Conservation (phyloP, 1,284 basidiomycete species). For the Irpex rosettiformis region DNA sequence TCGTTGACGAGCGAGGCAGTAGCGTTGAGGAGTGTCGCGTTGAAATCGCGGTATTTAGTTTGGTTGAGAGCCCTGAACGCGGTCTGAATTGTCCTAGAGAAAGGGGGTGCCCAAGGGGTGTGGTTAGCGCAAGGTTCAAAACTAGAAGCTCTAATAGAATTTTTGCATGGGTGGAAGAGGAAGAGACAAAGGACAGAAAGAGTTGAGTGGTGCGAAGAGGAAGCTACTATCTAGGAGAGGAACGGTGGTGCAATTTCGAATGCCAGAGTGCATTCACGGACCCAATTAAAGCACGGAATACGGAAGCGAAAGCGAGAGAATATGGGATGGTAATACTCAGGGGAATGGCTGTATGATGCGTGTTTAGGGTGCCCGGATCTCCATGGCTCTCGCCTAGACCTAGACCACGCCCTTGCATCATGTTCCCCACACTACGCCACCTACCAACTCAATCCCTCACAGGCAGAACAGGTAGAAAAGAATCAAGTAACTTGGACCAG, state of each 20-base stretch:
- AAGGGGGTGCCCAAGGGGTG: neutral
- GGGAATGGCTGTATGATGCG: neutral
- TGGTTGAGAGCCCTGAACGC: constrained; percentile 56
- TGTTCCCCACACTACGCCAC: neutral
- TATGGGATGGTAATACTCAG: neutral
- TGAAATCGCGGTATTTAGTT: constrained; percentile 53
- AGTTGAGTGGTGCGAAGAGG: no score
- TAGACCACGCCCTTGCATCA: neutral
- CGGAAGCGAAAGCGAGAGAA: neutral
- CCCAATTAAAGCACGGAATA: neutral
- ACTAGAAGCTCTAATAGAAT: neutral
- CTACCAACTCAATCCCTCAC: neutral
- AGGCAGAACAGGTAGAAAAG: neutral
- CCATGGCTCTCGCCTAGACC: no score
- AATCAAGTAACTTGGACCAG: neutral
- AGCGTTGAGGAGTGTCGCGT: constrained; percentile 55
- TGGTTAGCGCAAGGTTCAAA: neutral
- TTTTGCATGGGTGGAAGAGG: neutral
- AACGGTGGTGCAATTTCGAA: neutral
- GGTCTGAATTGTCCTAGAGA: constrained; percentile 50
- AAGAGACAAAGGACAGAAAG: neutral
- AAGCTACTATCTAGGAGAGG: neutral
- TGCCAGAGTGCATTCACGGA: neutral
- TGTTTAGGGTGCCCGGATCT: neutral
- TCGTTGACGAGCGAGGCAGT: constrained; percentile 46